Evolutionary conservation across 352 stramenopile genomes (phyloP).

Genomic region (Sclerospora graminicola): DNA sequence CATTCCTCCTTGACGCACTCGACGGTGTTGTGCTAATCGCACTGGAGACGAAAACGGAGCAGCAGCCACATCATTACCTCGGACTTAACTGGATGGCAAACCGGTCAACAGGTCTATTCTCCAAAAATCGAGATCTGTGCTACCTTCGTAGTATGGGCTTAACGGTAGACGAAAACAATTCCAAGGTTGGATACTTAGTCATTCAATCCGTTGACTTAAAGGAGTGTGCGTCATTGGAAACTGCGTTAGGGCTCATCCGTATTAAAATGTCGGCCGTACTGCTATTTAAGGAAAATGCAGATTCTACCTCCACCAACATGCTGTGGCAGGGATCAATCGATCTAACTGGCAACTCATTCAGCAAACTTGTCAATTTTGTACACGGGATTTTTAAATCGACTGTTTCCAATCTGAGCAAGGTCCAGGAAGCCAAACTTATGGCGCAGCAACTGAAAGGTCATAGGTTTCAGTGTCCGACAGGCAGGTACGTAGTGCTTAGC

Average conservation of each 20-base stretch:
- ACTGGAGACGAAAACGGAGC: constrained; percentile 24
- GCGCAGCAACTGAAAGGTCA: constrained; percentile 39
- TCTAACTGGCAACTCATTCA: constrained; percentile 27
- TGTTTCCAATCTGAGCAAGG: constrained; percentile 48
- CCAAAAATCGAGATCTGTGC: constrained; percentile 51
- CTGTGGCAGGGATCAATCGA: constrained; percentile 50
- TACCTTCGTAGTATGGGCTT: constrained; percentile 46
- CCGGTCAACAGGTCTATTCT: constrained; percentile 33
- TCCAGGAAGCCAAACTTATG: constrained; percentile 51
- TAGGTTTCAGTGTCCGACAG: constrained; percentile 27
- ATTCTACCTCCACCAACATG: constrained; percentile 29
- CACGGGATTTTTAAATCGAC: constrained; percentile 49
- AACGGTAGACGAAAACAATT: constrained; percentile 29
- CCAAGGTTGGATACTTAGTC: constrained; percentile 44
- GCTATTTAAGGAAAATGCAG: constrained; percentile 42
- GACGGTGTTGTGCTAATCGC: constrained; percentile 53
- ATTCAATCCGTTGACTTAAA: constrained; percentile 46
- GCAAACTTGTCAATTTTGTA: constrained; percentile 34
- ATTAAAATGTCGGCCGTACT: constrained; percentile 43
- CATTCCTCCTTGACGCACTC: constrained; percentile 47
- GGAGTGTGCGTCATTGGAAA: constrained; percentile 43
- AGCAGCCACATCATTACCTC: constrained; percentile 42
- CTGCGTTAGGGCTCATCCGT: constrained; percentile 37
- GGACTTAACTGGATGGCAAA: constrained; percentile 59
- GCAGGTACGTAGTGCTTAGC: constrained; percentile 16